Conservation (phyloP, 1,284 basidiomycete genomes). For the Puccinia brachypodii region DNA sequence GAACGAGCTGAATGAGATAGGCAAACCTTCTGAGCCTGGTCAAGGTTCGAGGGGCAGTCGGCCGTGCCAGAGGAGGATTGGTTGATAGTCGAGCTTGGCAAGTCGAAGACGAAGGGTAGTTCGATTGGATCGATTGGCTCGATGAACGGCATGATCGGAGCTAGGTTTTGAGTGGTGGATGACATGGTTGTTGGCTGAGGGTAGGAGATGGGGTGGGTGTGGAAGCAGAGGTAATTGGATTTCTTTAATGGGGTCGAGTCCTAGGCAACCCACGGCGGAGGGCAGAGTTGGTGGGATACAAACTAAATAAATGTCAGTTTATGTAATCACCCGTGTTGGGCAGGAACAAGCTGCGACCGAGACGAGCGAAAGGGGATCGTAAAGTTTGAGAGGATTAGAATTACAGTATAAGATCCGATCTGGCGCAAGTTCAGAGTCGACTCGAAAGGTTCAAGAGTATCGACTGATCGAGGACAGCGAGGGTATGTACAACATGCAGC, state of each 20-base stretch:
- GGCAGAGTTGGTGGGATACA: background rate
- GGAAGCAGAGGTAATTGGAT: too few relatives aligned
- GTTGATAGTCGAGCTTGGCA: background rate
- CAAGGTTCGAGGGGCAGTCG: background rate
- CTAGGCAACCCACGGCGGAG: background rate
- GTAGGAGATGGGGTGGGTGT: background rate
- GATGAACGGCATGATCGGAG: conserved; percentile 46
- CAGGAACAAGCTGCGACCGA: background rate
- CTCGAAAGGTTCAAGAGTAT: too few relatives aligned
- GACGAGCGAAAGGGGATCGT: background rate
- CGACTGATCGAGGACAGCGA: too few relatives aligned
- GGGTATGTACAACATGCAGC: too few relatives aligned
- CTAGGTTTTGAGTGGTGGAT: conserved; percentile 27
- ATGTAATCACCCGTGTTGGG: conserved; percentile 7
- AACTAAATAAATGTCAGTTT: background rate
- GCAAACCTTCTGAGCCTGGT: conserved; percentile 4
- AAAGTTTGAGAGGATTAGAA: too few relatives aligned
- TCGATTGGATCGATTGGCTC: conserved; percentile 39
- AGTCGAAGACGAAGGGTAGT: conserved; percentile 13
- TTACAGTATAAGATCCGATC: too few relatives aligned
- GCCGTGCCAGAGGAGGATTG: background rate
- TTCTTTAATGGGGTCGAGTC: background rate
- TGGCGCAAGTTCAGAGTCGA: too few relatives aligned
- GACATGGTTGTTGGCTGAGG: conserved; percentile 3
- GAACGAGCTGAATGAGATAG: background rate